A percentile compares a stretch with the other conserved stretches of the same genome.
phyloP scores from a whole-genome alignment of 768 basidiomycete species.

The Auricularia heimuer region DNA sequence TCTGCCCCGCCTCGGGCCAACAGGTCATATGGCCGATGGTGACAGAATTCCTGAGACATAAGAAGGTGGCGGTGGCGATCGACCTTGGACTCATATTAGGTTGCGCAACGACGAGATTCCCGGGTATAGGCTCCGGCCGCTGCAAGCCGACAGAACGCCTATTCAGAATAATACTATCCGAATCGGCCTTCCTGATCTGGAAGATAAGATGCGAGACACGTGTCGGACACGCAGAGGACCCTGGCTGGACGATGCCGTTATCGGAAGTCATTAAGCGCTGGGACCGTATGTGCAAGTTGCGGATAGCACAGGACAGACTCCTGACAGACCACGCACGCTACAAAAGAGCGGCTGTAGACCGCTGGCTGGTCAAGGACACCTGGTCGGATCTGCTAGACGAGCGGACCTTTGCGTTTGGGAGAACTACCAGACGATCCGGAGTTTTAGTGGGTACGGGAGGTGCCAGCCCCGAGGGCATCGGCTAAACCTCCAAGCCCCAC shows the following conservation, averaged over 20 bases:
- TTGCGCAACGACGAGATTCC: background rate
- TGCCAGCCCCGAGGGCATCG: background rate
- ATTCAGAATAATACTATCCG: background rate
- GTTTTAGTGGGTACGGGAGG: background rate
- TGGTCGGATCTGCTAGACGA: background rate
- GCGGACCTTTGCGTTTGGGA: background rate
- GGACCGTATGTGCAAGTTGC: background rate
- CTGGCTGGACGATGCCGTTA: background rate
- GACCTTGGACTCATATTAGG: background rate
- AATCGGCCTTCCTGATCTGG: background rate
- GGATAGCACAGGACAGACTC: background rate
- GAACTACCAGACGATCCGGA: background rate
- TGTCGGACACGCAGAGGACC: background rate
- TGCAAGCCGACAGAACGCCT: background rate
- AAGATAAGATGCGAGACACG: background rate
- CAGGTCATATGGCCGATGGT: constrained; percentile 10
- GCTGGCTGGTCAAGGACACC: background rate
- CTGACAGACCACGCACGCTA: background rate
- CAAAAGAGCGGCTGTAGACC: background rate
- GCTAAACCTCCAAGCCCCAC: background rate
- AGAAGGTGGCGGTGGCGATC: background rate
- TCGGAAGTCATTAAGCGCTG: background rate
- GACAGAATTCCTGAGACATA: constrained; percentile 7
- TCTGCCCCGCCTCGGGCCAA: constrained; percentile 13
- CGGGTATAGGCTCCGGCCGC: background rate